These are phyloP conservation scores for Lepidium aucheri DNA, from an alignment of 345 rosid genomes.

Conservation along the genomic window DNA sequence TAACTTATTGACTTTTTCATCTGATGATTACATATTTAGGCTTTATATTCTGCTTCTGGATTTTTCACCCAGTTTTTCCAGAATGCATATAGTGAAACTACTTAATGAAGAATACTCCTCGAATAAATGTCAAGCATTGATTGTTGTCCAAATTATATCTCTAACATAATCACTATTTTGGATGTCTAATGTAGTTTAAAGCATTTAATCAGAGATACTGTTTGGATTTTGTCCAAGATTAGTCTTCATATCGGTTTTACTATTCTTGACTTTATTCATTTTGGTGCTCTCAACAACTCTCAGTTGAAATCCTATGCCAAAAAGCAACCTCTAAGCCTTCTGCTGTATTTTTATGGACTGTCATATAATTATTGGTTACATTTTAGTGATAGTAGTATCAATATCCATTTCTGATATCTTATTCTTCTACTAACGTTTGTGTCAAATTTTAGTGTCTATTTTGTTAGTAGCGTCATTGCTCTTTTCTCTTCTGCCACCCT, in stretches of 20 bases:
- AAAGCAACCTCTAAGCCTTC: background rate
- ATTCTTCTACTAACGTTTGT: background rate
- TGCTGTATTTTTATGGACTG: background rate
- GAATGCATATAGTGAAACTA: background rate
- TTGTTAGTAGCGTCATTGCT: background rate
- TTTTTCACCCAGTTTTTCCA: background rate
- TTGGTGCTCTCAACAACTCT: background rate
- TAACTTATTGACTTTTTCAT: slow-evolving; percentile 30
- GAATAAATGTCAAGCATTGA: background rate
- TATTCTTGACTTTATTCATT: background rate
- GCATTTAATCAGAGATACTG: background rate
- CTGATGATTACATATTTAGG: background rate
- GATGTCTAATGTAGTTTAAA: background rate
- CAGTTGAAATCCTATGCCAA: background rate
- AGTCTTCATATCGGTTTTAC: background rate
- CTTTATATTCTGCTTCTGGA: background rate
- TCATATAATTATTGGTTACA: background rate
- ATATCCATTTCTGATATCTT: background rate
- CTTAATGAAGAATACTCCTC: background rate
- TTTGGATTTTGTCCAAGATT: background rate
- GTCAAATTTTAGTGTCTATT: background rate
- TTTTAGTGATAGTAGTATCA: background rate
- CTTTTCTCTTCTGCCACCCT: background rate
- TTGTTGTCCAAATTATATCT: background rate
- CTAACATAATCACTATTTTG: background rate